These are phyloP conservation scores for Citrus glauca DNA, from an alignment of 345 rosid genomes.

Conservation along the genomic window DNA sequence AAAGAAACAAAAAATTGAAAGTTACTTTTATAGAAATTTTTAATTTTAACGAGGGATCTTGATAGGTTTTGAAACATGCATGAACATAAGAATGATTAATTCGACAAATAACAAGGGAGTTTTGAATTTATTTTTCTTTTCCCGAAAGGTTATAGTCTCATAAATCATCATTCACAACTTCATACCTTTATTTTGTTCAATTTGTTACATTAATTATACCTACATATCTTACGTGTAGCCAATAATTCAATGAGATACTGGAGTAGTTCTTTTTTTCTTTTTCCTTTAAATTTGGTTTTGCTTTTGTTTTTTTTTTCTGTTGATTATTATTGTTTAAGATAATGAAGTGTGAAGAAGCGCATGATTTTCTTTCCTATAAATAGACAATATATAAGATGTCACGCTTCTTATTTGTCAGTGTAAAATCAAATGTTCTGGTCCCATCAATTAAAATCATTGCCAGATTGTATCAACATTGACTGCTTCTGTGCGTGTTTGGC, in stretches of 20 bases:
- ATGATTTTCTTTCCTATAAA: background rate
- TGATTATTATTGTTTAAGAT: background rate
- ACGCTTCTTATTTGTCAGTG: background rate
- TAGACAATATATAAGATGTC: background rate
- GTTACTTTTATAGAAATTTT: no score
- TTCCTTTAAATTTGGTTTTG: no score
- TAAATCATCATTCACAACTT: background rate
- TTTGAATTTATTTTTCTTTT: no score
- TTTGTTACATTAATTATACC: no score
- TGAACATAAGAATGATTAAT: background rate
- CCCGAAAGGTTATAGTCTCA: background rate
- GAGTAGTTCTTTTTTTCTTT: no score
- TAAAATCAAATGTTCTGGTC: constrained; percentile 1
- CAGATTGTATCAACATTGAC: background rate
- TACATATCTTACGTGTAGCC: background rate
- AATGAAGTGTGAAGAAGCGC: background rate
- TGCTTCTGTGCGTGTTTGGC: background rate
- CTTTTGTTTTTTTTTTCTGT: no score
- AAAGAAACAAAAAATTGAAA: no score
- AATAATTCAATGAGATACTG: background rate
- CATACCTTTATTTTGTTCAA: background rate
- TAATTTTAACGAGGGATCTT: no score
- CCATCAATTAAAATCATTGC: constrained; percentile 13
- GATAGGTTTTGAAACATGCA: no score
- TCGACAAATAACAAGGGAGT: no score